These are phyloP conservation scores for Cyclotella choctawhatcheeana DNA, from an alignment of 108 stramenopile genomes.

Conservation along the genomic window DNA sequence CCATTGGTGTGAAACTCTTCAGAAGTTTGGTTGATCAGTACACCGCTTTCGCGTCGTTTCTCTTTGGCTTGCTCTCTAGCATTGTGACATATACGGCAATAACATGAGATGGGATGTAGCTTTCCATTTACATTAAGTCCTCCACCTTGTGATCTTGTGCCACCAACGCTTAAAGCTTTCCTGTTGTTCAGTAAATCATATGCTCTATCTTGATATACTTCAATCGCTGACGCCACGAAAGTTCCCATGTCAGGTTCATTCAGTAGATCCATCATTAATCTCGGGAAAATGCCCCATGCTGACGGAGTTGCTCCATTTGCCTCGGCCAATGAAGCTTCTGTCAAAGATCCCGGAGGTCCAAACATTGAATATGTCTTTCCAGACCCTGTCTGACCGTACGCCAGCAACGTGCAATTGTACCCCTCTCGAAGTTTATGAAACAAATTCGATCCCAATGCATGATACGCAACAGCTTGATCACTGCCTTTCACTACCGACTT, in stretches of 20 bases:
- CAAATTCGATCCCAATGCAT: not conserved
- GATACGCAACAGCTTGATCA: not conserved
- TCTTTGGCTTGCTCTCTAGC: not conserved
- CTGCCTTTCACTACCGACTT: not conserved
- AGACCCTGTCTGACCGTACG: slow-evolving; percentile 72
- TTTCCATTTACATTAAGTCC: not conserved
- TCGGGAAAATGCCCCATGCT: slow-evolving; percentile 5
- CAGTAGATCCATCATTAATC: not conserved
- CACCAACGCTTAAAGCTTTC: not conserved
- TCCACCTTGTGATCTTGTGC: not conserved
- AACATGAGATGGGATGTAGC: slow-evolving; percentile 1
- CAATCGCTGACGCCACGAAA: not conserved
- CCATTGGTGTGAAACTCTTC: not conserved
- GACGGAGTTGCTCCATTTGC: not conserved
- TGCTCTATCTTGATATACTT: slow-evolving; percentile 7
- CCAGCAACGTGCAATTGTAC: slow-evolving; percentile 28
- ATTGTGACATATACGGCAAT: slow-evolving; percentile 9
- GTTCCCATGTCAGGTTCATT: slow-evolving; percentile 1
- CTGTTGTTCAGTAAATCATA: slow-evolving; percentile 5
- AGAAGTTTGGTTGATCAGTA: not conserved
- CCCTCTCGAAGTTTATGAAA: slow-evolving; percentile 6
- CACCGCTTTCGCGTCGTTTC: not conserved
- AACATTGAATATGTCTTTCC: slow-evolving; percentile 76
- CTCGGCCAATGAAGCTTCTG: not conserved
- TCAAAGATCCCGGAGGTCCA: slow-evolving; percentile 28